Evolutionary conservation across 805 yeast genomes (phyloP).

Genomic region (Jamesozyma piceae): DNA sequence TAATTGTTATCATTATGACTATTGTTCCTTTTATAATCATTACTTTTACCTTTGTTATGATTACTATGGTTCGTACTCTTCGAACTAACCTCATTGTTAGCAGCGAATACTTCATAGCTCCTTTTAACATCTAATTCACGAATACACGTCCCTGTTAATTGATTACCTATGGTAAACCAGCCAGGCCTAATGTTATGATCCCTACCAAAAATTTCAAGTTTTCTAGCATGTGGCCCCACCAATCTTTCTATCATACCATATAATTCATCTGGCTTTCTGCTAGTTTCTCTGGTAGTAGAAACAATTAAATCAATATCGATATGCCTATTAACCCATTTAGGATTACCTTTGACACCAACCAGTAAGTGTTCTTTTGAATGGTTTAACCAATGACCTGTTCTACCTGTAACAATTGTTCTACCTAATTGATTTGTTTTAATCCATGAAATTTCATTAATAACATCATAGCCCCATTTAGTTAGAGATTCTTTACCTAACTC

Average conservation of each 20-base stretch:
- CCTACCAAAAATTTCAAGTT: constrained; percentile 83
- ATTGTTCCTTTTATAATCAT: background rate
- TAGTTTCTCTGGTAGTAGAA: constrained; percentile 77
- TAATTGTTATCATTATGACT: background rate
- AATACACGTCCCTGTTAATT: constrained; percentile 50
- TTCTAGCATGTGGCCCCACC: constrained; percentile 68
- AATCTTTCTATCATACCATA: constrained; percentile 79
- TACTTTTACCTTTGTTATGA: background rate
- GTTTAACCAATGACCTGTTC: constrained; percentile 96
- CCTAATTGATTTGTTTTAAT: constrained; percentile 80
- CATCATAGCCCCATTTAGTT: constrained; percentile 70
- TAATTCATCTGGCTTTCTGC: constrained; percentile 84
- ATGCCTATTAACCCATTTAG: constrained; percentile 56
- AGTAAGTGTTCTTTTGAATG: constrained; percentile 88
- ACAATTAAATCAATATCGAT: constrained; percentile 72
- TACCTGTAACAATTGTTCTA: constrained; percentile 85
- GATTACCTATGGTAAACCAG: constrained; percentile 85
- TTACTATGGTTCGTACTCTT: background rate
- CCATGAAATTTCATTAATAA: constrained; percentile 81
- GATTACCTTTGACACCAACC: constrained; percentile 77
- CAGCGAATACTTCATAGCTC: constrained; percentile 29
- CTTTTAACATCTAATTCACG: constrained; percentile 47
- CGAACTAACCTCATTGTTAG: background rate
- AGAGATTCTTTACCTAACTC: constrained; percentile 78
- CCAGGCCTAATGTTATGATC: constrained; percentile 81